Conservation (phyloP, 148 eudicot species). For the Simmondsia chinensis region DNA sequence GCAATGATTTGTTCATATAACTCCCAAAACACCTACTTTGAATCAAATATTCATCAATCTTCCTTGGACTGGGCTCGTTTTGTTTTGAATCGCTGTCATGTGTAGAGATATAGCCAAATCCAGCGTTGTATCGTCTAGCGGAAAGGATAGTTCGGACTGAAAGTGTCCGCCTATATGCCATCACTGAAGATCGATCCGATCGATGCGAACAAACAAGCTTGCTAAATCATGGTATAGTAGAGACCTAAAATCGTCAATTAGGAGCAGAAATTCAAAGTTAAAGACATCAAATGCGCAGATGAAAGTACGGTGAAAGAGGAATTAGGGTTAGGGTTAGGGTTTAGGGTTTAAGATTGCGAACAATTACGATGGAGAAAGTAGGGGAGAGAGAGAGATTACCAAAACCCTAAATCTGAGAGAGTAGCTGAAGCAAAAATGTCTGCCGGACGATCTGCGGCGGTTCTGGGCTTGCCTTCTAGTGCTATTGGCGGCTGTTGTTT, state of each 20-base stretch:
- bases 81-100: slow-evolving; percentile 28
- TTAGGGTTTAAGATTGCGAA: slow-evolving; percentile 21
- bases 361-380: no score
- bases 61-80: slow-evolving; percentile 2
- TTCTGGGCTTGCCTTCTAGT: no score
- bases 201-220: neutral
- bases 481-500: no score
- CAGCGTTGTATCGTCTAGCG: slow-evolving; percentile 34
- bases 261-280: neutral
- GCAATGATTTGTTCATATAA: slow-evolving; percentile 6
- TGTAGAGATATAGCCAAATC: slow-evolving; percentile 33
- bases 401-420: no score
- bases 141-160: slow-evolving; percentile 42
- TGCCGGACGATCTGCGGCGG: no score
- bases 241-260: slow-evolving; percentile 13
- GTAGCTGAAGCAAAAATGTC: no score
- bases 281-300: neutral
- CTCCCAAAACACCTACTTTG: slow-evolving; percentile 34
- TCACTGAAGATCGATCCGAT: slow-evolving; percentile 7
- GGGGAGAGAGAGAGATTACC: no score
- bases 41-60: slow-evolving; percentile 5
- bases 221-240: slow-evolving; percentile 3
- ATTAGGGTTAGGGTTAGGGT: slow-evolving; percentile 10
- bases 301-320: neutral
- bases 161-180: slow-evolving; percentile 77